Percentiles rank a stretch among this genome's conserved stretches.
These are phyloP conservation scores for Purpureocillium lavendulum DNA, from an alignment of 2,329 filamentous ascomycete genomes.

Conservation along the genomic window DNA sequence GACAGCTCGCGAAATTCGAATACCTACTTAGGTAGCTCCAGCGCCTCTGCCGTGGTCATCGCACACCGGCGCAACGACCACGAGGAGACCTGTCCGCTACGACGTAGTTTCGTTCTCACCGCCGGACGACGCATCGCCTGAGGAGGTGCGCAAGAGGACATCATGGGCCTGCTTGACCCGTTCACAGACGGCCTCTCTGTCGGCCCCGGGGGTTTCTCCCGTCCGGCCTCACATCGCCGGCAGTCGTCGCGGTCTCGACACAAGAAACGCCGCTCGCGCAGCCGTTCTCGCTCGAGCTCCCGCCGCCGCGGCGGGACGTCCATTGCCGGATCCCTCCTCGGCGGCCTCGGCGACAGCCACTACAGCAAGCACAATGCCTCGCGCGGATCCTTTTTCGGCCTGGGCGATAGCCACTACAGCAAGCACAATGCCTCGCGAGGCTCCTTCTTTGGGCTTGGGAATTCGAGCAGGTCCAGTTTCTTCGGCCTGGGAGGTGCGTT, in stretches of 20 bases:
- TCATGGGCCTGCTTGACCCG: too few relatives aligned
- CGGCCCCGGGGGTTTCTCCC: constrained; percentile 17
- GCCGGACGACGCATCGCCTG: too few relatives aligned
- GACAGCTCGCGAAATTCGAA: too few relatives aligned
- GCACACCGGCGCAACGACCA: too few relatives aligned
- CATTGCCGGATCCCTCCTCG: constrained; percentile 22
- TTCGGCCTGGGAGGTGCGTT: constrained; percentile 28
- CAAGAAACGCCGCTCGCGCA: constrained; percentile 28
- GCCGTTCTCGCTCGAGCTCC: constrained; percentile 29
- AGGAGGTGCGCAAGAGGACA: too few relatives aligned
- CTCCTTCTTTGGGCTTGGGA: constrained; percentile 39
- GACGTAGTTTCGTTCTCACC: too few relatives aligned
- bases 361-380: constrained; percentile 31
- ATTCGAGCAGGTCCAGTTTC: constrained; percentile 34
- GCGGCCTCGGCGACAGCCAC: constrained; percentile 20
- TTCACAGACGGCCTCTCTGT: constrained; percentile 19
- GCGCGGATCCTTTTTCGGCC: constrained; percentile 37
- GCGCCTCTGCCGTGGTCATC: too few relatives aligned
- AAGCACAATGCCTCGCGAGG: constrained; percentile 32
- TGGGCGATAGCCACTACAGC: constrained; percentile 28
- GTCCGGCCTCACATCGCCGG: constrained; percentile 14
- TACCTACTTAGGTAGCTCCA: too few relatives aligned
- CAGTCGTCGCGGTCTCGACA: constrained; percentile 19
- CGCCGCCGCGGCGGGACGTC: constrained; percentile 22
- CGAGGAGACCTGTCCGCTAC: too few relatives aligned